Percentiles rank a stretch among this genome's conserved stretches.
Conservation (phyloP, 2,329 filamentous ascomycete genomes). For the Sporothrix sp. region DNA sequence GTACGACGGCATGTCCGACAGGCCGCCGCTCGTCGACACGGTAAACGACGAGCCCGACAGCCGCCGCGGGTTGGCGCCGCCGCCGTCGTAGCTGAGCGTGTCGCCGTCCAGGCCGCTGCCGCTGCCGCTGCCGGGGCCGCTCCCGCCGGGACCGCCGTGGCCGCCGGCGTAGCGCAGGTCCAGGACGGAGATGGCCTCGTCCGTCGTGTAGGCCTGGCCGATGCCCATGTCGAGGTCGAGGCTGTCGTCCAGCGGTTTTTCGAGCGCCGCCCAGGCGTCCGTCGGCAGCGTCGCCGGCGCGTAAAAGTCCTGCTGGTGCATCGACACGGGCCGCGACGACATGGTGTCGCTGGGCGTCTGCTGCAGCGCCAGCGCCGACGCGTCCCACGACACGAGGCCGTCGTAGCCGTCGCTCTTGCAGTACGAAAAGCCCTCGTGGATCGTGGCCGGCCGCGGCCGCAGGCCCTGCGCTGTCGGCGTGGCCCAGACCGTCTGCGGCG, state of each 20-base stretch:
- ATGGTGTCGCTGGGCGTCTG: slow-evolving; percentile 41
- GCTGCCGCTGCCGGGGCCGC: no score
- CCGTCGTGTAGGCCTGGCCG: slow-evolving; percentile 52
- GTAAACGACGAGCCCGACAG: slow-evolving; percentile 67
- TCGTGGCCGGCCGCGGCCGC: slow-evolving; percentile 47
- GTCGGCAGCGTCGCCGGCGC: slow-evolving; percentile 33
- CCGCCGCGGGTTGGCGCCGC: slow-evolving; percentile 46
- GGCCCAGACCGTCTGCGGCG: slow-evolving; percentile 41
- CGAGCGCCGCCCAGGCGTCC: slow-evolving; percentile 31
- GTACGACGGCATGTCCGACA: slow-evolving; percentile 61
- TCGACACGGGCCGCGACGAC: slow-evolving; percentile 42
- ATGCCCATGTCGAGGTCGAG: slow-evolving; percentile 51
- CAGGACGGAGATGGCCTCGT: slow-evolving; percentile 53
- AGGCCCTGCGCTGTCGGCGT: slow-evolving; percentile 42
- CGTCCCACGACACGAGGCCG: slow-evolving; percentile 47
- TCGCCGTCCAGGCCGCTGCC: slow-evolving; percentile 36
- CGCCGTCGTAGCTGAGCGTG: slow-evolving; percentile 39
- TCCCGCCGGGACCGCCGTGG: slow-evolving; percentile 30
- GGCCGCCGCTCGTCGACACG: slow-evolving; percentile 54
- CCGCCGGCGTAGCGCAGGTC: slow-evolving; percentile 44
- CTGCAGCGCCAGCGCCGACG: slow-evolving; percentile 42
- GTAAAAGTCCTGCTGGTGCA: slow-evolving; percentile 51
- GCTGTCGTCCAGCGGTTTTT: slow-evolving; percentile 48
- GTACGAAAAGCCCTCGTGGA: slow-evolving; percentile 53
- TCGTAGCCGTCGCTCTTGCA: slow-evolving; percentile 45